Evolutionary conservation across 1,284 basidiomycete species (phyloP), one percentile per base, ranked within the genome.

Genomic region (Omphalotus olearius): DNA sequence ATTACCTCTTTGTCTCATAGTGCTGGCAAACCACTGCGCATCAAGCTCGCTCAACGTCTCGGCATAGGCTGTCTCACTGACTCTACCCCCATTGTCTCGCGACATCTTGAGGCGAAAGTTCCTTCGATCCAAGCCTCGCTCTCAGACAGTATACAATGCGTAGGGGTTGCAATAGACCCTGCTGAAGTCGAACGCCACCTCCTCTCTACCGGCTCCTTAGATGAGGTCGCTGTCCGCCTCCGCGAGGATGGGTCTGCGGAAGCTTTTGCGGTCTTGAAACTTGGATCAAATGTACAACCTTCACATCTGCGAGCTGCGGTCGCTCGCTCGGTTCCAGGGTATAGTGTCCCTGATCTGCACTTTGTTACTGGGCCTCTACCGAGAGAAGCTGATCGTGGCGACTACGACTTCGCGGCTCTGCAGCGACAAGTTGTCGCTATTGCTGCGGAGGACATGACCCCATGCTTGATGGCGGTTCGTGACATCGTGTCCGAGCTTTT

Each of bases 11-110:
- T 11, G 16, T 43, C 11, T 9, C n/a, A 9, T 18, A 69, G 65
- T 45, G 71, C 71, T 6, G 73, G 73, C 44, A 75, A 76, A 59
- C 69, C 71, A 18, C 62, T 74, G 16, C 68, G 73, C 17, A 74
- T 74, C 58, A 70, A 69, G 50, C 63, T 75, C 25, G 64, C 69
- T 16, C 64, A 65, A 45, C 69, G 74, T 1, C 63, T 75, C 14
- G 67, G 63, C 5, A 59, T 76, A 10, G 67, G 66, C 6, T 56
- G 62, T 52, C 60, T 72, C 23, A 60, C 66, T 30, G 73, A 75
- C 54, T 57, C 57, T 4, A 59, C 66, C 1, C 66, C 72, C 6
- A 37, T 58, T 1, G 51, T 71, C 11, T 59, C 62, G 7, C 67
- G 74, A 11, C 74, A 76, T 57, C 74, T 67, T 55, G 69, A 74